phyloP scores from a whole-genome alignment of 2,329 filamentous ascomycete species.

The Ceratocystis ficicola region DNA sequence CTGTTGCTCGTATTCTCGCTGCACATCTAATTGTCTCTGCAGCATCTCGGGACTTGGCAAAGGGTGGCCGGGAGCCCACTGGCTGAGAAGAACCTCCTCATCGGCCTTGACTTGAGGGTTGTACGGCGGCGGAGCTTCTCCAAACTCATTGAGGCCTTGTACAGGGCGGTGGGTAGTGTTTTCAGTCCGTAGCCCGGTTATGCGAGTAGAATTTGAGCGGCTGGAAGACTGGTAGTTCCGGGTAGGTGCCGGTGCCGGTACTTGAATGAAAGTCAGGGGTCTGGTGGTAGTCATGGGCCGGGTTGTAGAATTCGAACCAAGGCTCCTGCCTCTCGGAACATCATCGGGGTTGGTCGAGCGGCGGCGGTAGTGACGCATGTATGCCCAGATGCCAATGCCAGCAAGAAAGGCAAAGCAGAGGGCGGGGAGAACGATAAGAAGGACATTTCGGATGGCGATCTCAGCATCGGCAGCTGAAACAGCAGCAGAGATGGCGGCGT shows the following conservation, averaged over 20 bases:
- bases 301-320: not conserved
- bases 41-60: conserved; percentile 24
- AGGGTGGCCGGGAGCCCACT: conserved; percentile 10
- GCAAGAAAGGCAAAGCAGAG: conserved; percentile 1
- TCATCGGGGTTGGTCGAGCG: not conserved
- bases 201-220: not conserved
- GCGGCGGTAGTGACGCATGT: conserved; percentile 4
- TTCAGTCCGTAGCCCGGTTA: not conserved
- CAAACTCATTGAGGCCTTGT: conserved; percentile 14
- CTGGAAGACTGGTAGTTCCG: not conserved
- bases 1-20: conserved; percentile 10
- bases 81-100: conserved; percentile 21
- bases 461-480: conserved; percentile 5
- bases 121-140: conserved; percentile 16
- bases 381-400: not conserved
- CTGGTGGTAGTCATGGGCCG: not conserved
- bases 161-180: not conserved
- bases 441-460: conserved; percentile 8
- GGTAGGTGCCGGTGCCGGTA: not conserved
- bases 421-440: not conserved
- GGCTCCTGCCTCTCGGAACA: not conserved
- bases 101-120: conserved; percentile 12
- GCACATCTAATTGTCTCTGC: conserved; percentile 25
- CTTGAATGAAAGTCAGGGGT: not conserved
- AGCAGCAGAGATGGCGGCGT: not conserved